phyloP scores from a whole-genome alignment of 1,284 basidiomycete species.

The Tilletia walkeri region DNA sequence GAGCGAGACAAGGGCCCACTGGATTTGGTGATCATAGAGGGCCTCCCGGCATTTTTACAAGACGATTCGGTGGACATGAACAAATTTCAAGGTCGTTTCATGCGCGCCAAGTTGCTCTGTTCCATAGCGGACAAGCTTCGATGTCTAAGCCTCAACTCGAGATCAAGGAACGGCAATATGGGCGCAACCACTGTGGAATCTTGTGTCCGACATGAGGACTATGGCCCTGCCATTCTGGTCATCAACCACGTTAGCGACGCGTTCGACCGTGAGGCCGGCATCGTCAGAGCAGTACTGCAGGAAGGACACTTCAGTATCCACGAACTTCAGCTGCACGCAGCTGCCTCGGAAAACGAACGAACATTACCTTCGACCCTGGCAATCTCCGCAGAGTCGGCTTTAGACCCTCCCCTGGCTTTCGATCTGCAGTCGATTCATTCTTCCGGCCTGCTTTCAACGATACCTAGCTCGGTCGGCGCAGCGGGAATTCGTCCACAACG shows the following conservation, averaged over 20 bases:
- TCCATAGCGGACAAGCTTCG: conserved; percentile 5
- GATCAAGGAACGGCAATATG: too few species aligned
- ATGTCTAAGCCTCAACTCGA: neutral
- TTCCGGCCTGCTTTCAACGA: neutral
- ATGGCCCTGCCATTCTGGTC: conserved; percentile 30
- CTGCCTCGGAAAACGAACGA: too few species aligned
- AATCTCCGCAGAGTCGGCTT: neutral
- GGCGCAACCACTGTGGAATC: neutral
- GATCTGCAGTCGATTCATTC: conserved; percentile 6
- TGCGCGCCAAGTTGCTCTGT: neutral
- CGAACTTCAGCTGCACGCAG: neutral
- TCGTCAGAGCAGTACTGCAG: conserved; percentile 17
- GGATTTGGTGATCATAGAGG: conserved; percentile 37
- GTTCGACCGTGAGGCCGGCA: conserved; percentile 33
- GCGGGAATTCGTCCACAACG: conserved; percentile 2
- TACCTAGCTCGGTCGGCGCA: conserved; percentile 4
- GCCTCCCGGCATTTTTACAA: conserved; percentile 41
- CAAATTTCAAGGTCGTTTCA: neutral
- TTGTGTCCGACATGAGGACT: neutral
- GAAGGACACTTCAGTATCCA: neutral
- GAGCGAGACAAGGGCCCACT: conserved; percentile 15
- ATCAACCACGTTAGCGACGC: conserved; percentile 47
- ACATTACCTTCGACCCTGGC: neutral
- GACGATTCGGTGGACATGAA: conserved; percentile 30
- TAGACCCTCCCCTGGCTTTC: neutral